These are phyloP conservation scores for Gardenia jasminoides DNA, from an alignment of 257 asterid species.

Conservation along the genomic window DNA sequence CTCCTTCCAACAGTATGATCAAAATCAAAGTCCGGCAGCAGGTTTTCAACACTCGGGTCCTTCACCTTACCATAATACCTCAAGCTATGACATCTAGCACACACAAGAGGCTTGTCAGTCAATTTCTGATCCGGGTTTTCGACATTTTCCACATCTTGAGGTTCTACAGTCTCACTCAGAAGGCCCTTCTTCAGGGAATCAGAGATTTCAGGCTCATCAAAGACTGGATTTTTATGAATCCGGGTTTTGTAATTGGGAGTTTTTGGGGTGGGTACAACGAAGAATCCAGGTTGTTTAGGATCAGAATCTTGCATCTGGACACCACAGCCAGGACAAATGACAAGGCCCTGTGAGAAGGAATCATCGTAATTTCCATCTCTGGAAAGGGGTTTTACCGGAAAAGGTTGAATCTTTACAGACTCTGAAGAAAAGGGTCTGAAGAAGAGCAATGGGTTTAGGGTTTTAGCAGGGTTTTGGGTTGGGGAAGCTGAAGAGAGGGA, in stretches of 20 bases:
- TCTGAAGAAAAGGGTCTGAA: slow-evolving; percentile 41
- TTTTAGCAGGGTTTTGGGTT: slow-evolving; percentile 56
- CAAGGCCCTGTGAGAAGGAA: slow-evolving; percentile 27
- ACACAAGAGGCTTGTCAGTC: slow-evolving; percentile 57
- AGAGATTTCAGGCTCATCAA: slow-evolving; percentile 61
- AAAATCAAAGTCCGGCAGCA: slow-evolving; percentile 85
- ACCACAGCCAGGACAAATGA: slow-evolving; percentile 85
- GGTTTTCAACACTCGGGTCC: slow-evolving; percentile 63
- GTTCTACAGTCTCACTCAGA: slow-evolving; percentile 44
- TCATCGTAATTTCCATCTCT: slow-evolving; percentile 90
- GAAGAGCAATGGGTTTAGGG: slow-evolving; percentile 32
- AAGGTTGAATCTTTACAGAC: slow-evolving; percentile 24
- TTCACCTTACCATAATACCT: slow-evolving; percentile 66
- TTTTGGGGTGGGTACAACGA: slow-evolving; percentile 44
- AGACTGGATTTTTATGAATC: slow-evolving; percentile 46
- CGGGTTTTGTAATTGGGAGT: slow-evolving; percentile 43
- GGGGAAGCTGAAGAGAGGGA: slow-evolving; percentile 18
- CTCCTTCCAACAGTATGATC: slow-evolving; percentile 85
- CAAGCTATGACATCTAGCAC: slow-evolving; percentile 82
- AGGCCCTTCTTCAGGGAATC: slow-evolving; percentile 59
- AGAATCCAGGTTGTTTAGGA: slow-evolving; percentile 66
- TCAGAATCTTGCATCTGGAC: slow-evolving; percentile 74
- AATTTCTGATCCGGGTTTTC: slow-evolving; percentile 21
- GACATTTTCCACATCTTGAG: slow-evolving; percentile 19
- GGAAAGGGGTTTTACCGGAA: slow-evolving; percentile 29